phyloP scores from a whole-genome alignment of 2,329 filamentous ascomycete genomes.

The Colletotrichum noveboracense region DNA sequence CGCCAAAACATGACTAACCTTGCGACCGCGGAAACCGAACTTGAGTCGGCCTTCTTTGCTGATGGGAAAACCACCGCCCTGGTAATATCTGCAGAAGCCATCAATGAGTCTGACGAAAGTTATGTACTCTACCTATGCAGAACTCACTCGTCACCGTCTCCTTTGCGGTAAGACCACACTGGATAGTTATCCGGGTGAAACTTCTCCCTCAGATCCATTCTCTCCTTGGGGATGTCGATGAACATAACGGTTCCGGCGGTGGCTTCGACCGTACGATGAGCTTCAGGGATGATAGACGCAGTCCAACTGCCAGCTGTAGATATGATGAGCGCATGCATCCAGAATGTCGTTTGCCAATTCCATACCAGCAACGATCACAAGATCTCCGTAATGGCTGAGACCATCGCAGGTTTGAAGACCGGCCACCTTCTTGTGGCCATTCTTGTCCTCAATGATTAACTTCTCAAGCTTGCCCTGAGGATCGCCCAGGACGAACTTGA shows the following conservation, averaged over 20 bases:
- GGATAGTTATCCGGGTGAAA: conserved; percentile 39
- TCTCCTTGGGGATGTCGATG: conserved; percentile 33
- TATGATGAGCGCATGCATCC: background rate
- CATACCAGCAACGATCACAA: conserved; percentile 28
- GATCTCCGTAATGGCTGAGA: conserved; percentile 24
- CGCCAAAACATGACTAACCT: background rate
- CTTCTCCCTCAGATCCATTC: conserved; percentile 35
- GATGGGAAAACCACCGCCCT: conserved; percentile 28
- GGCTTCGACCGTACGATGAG: conserved; percentile 35
- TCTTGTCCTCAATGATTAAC: background rate
- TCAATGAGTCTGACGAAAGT: background rate
- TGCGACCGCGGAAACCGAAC: conserved; percentile 28
- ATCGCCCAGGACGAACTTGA: background rate
- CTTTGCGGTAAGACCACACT: conserved; percentile 30
- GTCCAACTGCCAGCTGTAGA: conserved; percentile 29
- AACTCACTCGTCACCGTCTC: conserved; percentile 10
- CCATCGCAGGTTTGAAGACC: conserved; percentile 34
- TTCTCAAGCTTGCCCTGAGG: background rate
- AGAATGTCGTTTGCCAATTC: background rate
- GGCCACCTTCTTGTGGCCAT: conserved; percentile 20
- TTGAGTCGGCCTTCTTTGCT: conserved; percentile 28
- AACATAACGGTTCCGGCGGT: conserved; percentile 41
- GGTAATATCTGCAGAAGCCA: conserved; percentile 1
- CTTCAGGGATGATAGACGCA: conserved; percentile 31
- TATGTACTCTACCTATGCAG: background rate